A percentile compares a stretch with the other conserved stretches of the same genome.
Conservation (phyloP, 345 rosid species). For the Aquilaria sinensis region DNA sequence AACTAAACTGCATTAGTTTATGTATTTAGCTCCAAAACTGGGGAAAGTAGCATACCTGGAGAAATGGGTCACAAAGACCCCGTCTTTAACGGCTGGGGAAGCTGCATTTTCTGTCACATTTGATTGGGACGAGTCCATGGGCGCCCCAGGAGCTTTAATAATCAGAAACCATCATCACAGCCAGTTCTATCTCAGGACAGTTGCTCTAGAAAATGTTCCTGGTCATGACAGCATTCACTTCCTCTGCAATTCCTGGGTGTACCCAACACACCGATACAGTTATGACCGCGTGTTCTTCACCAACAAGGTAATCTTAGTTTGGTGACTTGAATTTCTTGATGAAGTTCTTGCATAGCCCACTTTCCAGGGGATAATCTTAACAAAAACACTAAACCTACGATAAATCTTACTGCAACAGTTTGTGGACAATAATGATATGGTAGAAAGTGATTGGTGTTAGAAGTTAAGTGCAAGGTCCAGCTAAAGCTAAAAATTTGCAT, state of each 20-base stretch:
- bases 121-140: slow-evolving; percentile 72
- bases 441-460: no score
- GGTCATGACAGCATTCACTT: slow-evolving; percentile 17
- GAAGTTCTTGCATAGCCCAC: no score
- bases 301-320: slow-evolving; percentile 4
- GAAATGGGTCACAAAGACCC: slow-evolving; percentile 47
- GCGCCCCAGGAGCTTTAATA: slow-evolving; percentile 62
- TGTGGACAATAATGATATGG: no score
- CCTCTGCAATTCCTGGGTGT: slow-evolving; percentile 21
- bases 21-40: slow-evolving; percentile 15
- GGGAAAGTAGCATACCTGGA: slow-evolving; percentile 64
- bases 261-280: slow-evolving; percentile 14
- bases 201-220: slow-evolving; percentile 49
- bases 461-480: no score
- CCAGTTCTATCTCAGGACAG: slow-evolving; percentile 54
- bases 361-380: no score
- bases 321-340: no score
- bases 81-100: slow-evolving; percentile 48
- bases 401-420: no score
- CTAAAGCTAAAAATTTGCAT: no score
- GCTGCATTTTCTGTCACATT: slow-evolving; percentile 37
- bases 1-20: neutral
- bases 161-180: slow-evolving; percentile 62
- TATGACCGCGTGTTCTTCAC: slow-evolving; percentile 17
- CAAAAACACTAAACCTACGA: no score